phyloP scores from a whole-genome alignment of 2,329 filamentous ascomycete genomes.

The Westerdykella aurantiaca region DNA sequence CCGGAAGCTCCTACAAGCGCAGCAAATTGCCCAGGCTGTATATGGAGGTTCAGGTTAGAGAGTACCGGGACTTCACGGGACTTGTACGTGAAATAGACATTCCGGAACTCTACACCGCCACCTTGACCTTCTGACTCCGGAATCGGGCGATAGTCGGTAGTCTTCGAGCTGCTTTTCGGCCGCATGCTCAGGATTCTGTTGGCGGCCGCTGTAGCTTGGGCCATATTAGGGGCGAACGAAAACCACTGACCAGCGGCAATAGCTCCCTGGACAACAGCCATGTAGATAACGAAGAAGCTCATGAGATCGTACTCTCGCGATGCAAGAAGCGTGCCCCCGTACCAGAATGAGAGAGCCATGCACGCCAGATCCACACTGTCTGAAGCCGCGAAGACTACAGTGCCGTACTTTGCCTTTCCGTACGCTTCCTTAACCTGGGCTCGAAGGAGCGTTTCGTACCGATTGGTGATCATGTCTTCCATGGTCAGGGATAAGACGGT shows the following conservation, averaged over 20 bases:
- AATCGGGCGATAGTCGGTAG: conserved; percentile 10
- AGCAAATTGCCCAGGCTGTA: conserved; percentile 59
- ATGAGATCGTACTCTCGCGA: conserved; percentile 44
- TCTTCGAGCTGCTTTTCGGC: conserved; percentile 7
- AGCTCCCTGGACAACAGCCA: conserved; percentile 45
- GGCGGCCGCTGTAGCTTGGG: conserved; percentile 32
- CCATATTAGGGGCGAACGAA: conserved; percentile 44
- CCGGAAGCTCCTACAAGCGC: conserved; percentile 66
- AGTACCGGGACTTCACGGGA: conserved; percentile 69
- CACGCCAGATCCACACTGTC: conserved; percentile 60
- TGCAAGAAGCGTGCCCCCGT: conserved; percentile 37
- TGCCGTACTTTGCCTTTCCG: conserved; percentile 56
- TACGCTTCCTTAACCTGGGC: conserved; percentile 57
- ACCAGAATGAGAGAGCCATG: conserved; percentile 59
- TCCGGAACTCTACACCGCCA: conserved; percentile 69
- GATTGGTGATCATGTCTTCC: conserved; percentile 57
- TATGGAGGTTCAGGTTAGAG: conserved; percentile 42
- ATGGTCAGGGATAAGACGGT: conserved; percentile 67
- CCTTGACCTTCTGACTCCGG: conserved; percentile 7
- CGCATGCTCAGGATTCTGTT: conserved; percentile 36
- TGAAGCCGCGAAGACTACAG: conserved; percentile 61
- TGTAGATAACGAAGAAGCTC: conserved; percentile 51
- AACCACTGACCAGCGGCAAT: conserved; percentile 37
- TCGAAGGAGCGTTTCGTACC: conserved; percentile 56
- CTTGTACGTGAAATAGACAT: conserved; percentile 91